Percentiles rank a stretch among this genome's conserved stretches.
These are phyloP conservation scores for Typha latifolia DNA, from an alignment of 176 grass and related monocot species.

Conservation along the genomic window DNA sequence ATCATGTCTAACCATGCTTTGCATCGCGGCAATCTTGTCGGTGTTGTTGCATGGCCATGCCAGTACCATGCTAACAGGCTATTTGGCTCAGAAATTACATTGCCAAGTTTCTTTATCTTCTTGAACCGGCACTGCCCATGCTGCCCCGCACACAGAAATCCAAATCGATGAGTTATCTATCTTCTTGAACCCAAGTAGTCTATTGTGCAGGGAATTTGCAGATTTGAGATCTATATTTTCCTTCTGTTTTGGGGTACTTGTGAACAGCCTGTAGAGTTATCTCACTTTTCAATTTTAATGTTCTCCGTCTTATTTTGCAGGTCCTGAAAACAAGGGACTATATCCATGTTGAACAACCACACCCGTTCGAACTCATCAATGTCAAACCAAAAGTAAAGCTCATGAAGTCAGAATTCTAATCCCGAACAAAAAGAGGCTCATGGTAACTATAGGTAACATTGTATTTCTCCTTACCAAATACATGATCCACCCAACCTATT, in stretches of 20 bases:
- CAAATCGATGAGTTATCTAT: neutral
- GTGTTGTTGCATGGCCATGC: too few species aligned
- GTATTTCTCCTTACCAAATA: neutral
- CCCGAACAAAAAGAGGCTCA: neutral
- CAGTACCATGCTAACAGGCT: too few species aligned
- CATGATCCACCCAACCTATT: neutral
- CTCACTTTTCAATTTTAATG: neutral
- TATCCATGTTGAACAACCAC: constrained; percentile 74
- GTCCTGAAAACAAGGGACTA: constrained; percentile 94
- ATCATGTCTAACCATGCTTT: too few species aligned
- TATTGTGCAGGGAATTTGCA: neutral
- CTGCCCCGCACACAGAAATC: too few species aligned
- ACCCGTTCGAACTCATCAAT: constrained; percentile 47
- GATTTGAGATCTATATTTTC: neutral
- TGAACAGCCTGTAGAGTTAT: neutral
- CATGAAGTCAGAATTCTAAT: constrained; percentile 89
- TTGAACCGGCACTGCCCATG: too few species aligned
- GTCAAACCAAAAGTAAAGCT: constrained; percentile 78
- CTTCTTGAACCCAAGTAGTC: neutral
- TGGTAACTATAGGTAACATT: neutral
- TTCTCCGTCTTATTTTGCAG: constrained; percentile 24
- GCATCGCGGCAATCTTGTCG: too few species aligned
- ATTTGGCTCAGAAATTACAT: too few species aligned
- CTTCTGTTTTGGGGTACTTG: neutral
- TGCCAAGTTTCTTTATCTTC: too few species aligned